These are phyloP conservation scores for Curvularia eragrostidis DNA, from an alignment of 2,329 filamentous ascomycete genomes.

Conservation along the genomic window DNA sequence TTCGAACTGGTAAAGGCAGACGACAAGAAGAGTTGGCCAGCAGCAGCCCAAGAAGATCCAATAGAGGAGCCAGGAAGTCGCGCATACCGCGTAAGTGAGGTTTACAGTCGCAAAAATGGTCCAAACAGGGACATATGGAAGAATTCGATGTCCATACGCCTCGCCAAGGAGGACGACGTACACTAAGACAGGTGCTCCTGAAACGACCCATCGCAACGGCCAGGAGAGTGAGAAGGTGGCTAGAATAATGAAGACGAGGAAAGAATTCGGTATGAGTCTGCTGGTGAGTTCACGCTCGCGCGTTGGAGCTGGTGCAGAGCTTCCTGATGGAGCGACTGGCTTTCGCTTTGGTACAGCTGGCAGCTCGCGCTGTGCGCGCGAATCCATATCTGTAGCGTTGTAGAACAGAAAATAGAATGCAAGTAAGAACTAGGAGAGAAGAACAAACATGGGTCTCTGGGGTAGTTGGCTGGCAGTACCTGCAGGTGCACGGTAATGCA, in stretches of 20 bases:
- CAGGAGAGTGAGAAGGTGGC: slow-evolving; percentile 23
- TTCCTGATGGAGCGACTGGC: slow-evolving; percentile 16
- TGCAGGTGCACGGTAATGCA: slow-evolving; percentile 5
- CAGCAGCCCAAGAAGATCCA: slow-evolving; percentile 52
- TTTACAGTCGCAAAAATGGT: slow-evolving; percentile 56
- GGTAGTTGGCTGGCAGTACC: slow-evolving; percentile 7
- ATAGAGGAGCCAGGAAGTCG: slow-evolving; percentile 62
- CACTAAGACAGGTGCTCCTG: slow-evolving; percentile 51
- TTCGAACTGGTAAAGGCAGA: slow-evolving; percentile 58
- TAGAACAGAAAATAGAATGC: not conserved
- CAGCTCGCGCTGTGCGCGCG: slow-evolving; percentile 13
- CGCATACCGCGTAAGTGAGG: slow-evolving; percentile 55
- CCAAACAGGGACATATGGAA: slow-evolving; percentile 57
- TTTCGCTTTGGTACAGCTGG: slow-evolving; percentile 20
- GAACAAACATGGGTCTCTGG: slow-evolving; percentile 10
- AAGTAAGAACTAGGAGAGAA: not conserved
- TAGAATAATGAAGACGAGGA: slow-evolving; percentile 20
- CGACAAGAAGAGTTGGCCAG: slow-evolving; percentile 53
- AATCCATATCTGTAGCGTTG: slow-evolving; percentile 17
- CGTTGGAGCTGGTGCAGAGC: slow-evolving; percentile 7
- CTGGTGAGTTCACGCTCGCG: slow-evolving; percentile 22
- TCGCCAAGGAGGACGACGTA: slow-evolving; percentile 48
- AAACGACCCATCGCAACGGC: slow-evolving; percentile 49
- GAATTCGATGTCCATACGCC: slow-evolving; percentile 48
- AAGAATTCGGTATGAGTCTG: slow-evolving; percentile 21